Evolutionary conservation across 495 filamentous ascomycete species (phyloP).

Genomic region (Neurospora sp.): DNA sequence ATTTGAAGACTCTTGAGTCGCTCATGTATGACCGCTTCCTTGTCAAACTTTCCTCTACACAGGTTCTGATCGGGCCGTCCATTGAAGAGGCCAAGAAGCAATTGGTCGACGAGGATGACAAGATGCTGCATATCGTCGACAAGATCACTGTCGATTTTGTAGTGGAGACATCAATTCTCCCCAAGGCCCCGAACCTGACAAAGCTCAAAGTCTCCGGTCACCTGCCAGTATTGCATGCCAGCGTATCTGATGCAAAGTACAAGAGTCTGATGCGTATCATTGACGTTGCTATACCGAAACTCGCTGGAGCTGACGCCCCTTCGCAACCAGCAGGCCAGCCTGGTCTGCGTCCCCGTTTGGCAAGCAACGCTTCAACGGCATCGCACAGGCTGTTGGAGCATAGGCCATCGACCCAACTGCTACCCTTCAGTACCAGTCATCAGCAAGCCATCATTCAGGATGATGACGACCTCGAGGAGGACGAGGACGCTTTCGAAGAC

Average conservation of each 20-base stretch:
- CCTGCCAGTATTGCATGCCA: conserved; percentile 83
- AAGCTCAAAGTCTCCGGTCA: conserved; percentile 85
- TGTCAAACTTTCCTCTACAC: conserved; percentile 84
- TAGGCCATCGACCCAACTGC: conserved; percentile 27
- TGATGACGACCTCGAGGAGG: conserved; percentile 65
- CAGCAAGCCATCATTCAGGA: conserved; percentile 69
- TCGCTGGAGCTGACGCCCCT: conserved; percentile 44
- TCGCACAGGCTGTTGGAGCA: conserved; percentile 17
- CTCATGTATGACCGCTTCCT: conserved; percentile 95
- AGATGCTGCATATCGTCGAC: conserved; percentile 82
- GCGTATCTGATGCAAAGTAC: conserved; percentile 88
- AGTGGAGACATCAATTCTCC: conserved; percentile 84
- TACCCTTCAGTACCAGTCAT: conserved; percentile 42
- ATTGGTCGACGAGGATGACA: conserved; percentile 55
- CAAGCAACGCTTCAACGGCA: conserved; percentile 29
- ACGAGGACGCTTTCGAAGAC: conserved; percentile 52
- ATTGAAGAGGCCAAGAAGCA: conserved; percentile 85
- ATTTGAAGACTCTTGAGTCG: conserved; percentile 74
- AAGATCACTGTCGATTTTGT: conserved; percentile 94
- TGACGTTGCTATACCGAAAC: conserved; percentile 85
- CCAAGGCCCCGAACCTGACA: conserved; percentile 87
- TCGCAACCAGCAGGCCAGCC: conserved; percentile 8
- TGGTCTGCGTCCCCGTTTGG: conserved; percentile 47
- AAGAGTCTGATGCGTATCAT: conserved; percentile 93
- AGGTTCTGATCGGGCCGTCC: conserved; percentile 90